Conservation (phyloP, 148 eudicot species). For the Nyssa sinensis region DNA sequence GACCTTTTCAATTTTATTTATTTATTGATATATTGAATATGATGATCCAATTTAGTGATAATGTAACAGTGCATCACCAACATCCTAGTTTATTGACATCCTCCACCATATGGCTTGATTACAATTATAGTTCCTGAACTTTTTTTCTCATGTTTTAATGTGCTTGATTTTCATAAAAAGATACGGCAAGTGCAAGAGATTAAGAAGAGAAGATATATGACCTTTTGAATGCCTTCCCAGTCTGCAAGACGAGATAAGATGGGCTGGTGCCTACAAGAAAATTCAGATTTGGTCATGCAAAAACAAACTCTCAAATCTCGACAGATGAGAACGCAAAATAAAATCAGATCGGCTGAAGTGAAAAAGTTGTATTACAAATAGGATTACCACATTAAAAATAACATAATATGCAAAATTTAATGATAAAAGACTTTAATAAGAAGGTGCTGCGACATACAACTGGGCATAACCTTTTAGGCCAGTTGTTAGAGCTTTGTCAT, state of each 20-base stretch:
- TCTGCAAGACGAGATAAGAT: constrained; percentile 77
- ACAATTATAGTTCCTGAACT: too few relatives aligned
- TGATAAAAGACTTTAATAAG: neutral
- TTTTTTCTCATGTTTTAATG: neutral
- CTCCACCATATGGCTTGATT: too few relatives aligned
- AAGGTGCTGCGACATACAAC: constrained; percentile 55
- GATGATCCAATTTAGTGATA: too few relatives aligned
- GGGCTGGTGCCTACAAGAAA: constrained; percentile 66
- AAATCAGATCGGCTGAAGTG: neutral
- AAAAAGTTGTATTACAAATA: neutral
- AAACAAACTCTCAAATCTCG: neutral
- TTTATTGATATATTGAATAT: neutral
- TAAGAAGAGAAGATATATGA: constrained; percentile 19
- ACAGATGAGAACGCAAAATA: neutral
- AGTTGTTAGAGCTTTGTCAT: constrained; percentile 68
- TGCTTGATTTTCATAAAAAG: neutral
- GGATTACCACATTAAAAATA: neutral
- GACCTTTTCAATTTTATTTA: neutral
- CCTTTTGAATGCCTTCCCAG: constrained; percentile 93
- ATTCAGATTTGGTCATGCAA: constrained; percentile 3
- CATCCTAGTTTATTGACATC: too few relatives aligned
- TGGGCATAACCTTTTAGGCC: constrained; percentile 83
- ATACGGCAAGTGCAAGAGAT: neutral
- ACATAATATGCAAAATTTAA: neutral
- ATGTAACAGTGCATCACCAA: too few relatives aligned